Evolutionary conservation across 2,329 filamentous ascomycete genomes (phyloP), one percentile per base, ranked within the genome.

Genomic region (Ilyonectria destructans): DNA sequence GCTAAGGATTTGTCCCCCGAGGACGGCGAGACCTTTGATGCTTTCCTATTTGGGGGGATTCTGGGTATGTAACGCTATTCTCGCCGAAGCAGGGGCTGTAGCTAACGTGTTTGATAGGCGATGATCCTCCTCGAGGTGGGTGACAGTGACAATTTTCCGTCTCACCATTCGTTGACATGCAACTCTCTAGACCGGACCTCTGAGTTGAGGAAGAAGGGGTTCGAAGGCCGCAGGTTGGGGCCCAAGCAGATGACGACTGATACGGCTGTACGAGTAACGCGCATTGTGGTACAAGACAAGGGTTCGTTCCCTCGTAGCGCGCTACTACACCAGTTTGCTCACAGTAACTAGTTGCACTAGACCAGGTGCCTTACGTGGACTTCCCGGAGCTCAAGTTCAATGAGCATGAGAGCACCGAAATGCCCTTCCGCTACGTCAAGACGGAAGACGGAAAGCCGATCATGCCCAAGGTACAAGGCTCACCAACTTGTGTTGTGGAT

Each of bases 221-320:
- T 97, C 76, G 87, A 91, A 65, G 95, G 96, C 65, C 91, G 96
- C 60, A 89, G 96, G 65, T 86, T 99, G 33, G 96, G 96, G 0
- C 94, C 96, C 8, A 92, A 95, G 75, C 96, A 99, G 82, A 98
- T 99, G 96, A 98, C 96, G 3, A 99, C 96, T 5, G 96, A 99
- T 80, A 99, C 96, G 21, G 96, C 96, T 5, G 96, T 98, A 58
- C 89, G 96, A 73, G 96, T 98, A 51, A 98, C 96, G 35, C 90
- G 96, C 72, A 92, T 97, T 74, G 93, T 98, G 6, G 91, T 95
- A 12, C 93, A 97, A 77, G 90, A 95, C 72, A 92, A 92, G 84
- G 88, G 95, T 97, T 82, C 71, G 88, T 78, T 57, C 62, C 65
- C 49, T 37, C 19, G n/a, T 48, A 21, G 15, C 17, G n/a, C 17